phyloP scores from a whole-genome alignment of 371 early-diverging fungal species.

The Lichtheimia ornata region DNA sequence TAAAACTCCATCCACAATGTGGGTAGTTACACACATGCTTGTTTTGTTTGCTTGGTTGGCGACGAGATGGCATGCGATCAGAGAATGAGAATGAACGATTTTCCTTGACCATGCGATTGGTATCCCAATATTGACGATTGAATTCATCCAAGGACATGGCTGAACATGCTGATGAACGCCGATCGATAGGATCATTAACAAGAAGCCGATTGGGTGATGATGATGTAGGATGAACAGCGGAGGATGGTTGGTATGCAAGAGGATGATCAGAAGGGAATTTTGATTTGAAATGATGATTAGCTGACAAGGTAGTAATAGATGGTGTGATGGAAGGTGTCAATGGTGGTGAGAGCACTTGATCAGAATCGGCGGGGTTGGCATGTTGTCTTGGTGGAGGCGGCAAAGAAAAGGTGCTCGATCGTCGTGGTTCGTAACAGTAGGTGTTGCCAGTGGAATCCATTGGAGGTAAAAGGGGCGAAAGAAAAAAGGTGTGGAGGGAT shows the following conservation, averaged over 20 bases:
- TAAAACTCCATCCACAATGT: conserved; percentile 64
- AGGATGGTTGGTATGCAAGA: not conserved
- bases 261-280: conserved; percentile 27
- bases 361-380: conserved; percentile 19
- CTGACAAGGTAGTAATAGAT: conserved; percentile 9
- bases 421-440: conserved; percentile 7
- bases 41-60: conserved; percentile 40
- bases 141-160: conserved; percentile 23
- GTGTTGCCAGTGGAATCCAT: conserved; percentile 4
- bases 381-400: conserved; percentile 10
- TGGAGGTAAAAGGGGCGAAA: conserved; percentile 2
- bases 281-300: conserved; percentile 31
- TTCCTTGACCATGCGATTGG: not conserved
- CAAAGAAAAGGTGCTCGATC: not conserved
- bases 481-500: conserved; percentile 10
- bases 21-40: conserved; percentile 60
- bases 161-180: conserved; percentile 20
- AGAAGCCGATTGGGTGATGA: conserved; percentile 7
- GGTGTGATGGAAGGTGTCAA: conserved; percentile 41
- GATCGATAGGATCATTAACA: conserved; percentile 12
- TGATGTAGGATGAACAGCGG: not conserved
- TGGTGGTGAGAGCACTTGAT: conserved; percentile 41
- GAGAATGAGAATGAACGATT: conserved; percentile 23
- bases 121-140: conserved; percentile 30
- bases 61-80: conserved; percentile 17